These are phyloP conservation scores for Daucus carota DNA, from an alignment of 129 eudicot genomes.

Conservation along the genomic window DH1_v3.0 NC_030385.2:25873001-25873500, in stretches of 20 bases:
- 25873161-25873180: not conserved
- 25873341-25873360: constrained; percentile 64
- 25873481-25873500: constrained; percentile 33
- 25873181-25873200: not conserved
- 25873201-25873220: no score
- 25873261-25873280: constrained; percentile 26
- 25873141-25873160: not conserved
- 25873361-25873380: constrained; percentile 74
- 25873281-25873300: constrained; percentile 40
- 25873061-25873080: no score
- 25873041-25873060: not conserved
- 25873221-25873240: no score
- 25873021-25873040: no score
- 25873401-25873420: constrained; percentile 47
- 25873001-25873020: not conserved
- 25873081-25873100: no score
- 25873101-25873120: no score
- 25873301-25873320: constrained; percentile 52
- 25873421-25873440: constrained; percentile 47
- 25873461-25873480: constrained; percentile 14
- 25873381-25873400: constrained; percentile 37
- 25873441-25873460: constrained; percentile 11
- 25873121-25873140: not conserved
- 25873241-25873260: no score
- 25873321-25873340: constrained; percentile 65